Conservation (phyloP, 2,329 filamentous ascomycete species). For the Dactylonectria macrodidyma region DNA sequence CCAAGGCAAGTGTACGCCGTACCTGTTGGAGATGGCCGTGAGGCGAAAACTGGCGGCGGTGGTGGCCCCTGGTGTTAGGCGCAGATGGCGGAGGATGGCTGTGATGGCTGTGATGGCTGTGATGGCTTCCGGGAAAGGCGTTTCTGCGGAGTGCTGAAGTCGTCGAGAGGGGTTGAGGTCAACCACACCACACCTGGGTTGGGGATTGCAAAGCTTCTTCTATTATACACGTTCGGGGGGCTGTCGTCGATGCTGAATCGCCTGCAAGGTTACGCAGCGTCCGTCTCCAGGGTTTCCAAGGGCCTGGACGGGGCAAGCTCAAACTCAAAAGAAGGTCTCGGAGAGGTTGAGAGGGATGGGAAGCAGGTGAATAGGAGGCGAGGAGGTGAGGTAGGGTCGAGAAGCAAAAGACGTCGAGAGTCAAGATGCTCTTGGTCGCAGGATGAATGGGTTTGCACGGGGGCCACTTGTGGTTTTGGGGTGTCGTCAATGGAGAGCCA, state of each 20-base stretch:
- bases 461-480: constrained; percentile 36
- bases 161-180: constrained; percentile 29
- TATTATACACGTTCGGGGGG: constrained; percentile 22
- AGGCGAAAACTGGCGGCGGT: constrained; percentile 15
- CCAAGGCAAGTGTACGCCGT: background rate
- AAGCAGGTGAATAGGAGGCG: background rate
- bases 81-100: constrained; percentile 21
- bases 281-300: constrained; percentile 20
- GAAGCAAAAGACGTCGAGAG: constrained; percentile 14
- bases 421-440: constrained; percentile 42
- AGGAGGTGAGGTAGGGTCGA: constrained; percentile 36
- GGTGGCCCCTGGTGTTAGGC: constrained; percentile 22
- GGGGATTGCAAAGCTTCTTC: constrained; percentile 32
- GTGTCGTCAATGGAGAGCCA: constrained; percentile 44
- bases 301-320: constrained; percentile 33
- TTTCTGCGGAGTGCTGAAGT: constrained; percentile 22
- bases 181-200: constrained; percentile 25
- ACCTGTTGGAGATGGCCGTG: background rate
- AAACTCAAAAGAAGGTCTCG: constrained; percentile 33
- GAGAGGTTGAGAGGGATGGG: constrained; percentile 27
- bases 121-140: constrained; percentile 34
- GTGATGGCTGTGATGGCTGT: background rate
- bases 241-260: constrained; percentile 13
- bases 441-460: constrained; percentile 40
- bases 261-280: constrained; percentile 19